Evolutionary conservation across 176 grass and related monocot species (phyloP).

Genomic region (Oryza meridionalis): DNA sequence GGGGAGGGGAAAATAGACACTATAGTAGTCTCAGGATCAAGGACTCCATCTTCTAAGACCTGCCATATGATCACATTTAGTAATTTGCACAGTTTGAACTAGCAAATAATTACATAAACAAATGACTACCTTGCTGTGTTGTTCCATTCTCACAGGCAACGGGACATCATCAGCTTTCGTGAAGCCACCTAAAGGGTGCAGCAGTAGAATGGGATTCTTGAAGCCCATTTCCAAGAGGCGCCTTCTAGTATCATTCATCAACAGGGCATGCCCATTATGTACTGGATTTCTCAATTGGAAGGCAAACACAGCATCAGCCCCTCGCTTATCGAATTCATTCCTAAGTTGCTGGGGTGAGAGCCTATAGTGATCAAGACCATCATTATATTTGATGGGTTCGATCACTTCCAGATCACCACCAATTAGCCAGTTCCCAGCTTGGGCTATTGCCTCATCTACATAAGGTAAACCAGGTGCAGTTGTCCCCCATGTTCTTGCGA

Average conservation of each 20-base stretch:
- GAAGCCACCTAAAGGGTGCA: conserved; percentile 85
- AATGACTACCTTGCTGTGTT: conserved; percentile 84
- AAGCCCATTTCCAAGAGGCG: conserved; percentile 89
- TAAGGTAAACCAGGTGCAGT: conserved; percentile 87
- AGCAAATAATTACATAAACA: not conserved
- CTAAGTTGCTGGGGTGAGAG: conserved; percentile 72
- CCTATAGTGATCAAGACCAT: conserved; percentile 92
- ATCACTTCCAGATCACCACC: conserved; percentile 92
- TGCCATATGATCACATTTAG: conserved; percentile 35
- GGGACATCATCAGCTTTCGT: conserved; percentile 94
- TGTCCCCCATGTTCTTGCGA: conserved; percentile 86
- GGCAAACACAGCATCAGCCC: conserved; percentile 90
- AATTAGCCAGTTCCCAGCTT: conserved; percentile 83
- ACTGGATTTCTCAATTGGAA: conserved; percentile 94
- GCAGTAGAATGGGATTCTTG: conserved; percentile 88
- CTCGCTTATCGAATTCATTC: conserved; percentile 71
- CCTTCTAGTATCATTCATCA: conserved; percentile 93
- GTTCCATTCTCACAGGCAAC: conserved; percentile 90
- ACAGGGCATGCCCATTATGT: conserved; percentile 86
- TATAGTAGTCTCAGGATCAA: conserved; percentile 89
- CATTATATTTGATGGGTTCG: conserved; percentile 82
- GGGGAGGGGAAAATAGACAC: conserved; percentile 96
- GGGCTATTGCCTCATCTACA: conserved; percentile 74
- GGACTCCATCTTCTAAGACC: conserved; percentile 94
- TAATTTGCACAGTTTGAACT: not conserved